phyloP scores from a whole-genome alignment of 1,139 yeast genomes.

The Wickerhamiella infanticola region DNA sequence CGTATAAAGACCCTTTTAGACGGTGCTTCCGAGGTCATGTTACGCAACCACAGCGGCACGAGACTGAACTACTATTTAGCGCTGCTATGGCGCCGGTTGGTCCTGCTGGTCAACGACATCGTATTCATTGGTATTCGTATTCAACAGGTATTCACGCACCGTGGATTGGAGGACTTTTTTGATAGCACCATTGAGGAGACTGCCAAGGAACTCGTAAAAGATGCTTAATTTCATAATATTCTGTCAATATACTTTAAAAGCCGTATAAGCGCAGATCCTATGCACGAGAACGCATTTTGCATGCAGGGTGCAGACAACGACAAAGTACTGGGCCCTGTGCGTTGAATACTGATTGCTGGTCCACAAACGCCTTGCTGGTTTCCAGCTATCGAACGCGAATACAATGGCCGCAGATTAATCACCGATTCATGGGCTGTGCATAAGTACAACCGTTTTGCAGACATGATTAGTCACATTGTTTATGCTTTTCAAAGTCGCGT shows the following conservation, averaged over 20 bases:
- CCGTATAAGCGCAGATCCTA: neutral
- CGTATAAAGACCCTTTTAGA: conserved; percentile 41
- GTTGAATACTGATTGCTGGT: too few relatives aligned
- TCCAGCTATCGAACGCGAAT: too few relatives aligned
- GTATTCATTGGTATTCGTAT: conserved; percentile 30
- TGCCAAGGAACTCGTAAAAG: conserved; percentile 3
- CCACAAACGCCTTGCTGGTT: too few relatives aligned
- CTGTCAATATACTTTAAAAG: too few relatives aligned
- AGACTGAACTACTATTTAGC: conserved; percentile 15
- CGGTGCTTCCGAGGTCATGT: conserved; percentile 33
- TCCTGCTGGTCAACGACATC: conserved; percentile 31
- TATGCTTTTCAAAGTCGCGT: neutral
- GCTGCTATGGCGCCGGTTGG: conserved; percentile 26
- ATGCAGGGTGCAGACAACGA: neutral
- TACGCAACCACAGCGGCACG: conserved; percentile 9
- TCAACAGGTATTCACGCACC: conserved; percentile 23
- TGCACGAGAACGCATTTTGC: neutral
- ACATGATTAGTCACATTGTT: neutral
- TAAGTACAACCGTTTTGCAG: too few relatives aligned
- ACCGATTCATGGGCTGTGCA: too few relatives aligned
- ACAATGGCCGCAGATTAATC: too few relatives aligned
- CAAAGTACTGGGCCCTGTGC: too few relatives aligned
- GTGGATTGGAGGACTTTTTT: conserved; percentile 14
- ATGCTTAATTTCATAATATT: neutral
- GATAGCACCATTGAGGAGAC: conserved; percentile 12